A percentile compares a stretch with the other conserved stretches of the same genome.
Evolutionary conservation across 768 basidiomycete species (phyloP).

Genomic region (Tricholoma furcatifolium): DNA sequence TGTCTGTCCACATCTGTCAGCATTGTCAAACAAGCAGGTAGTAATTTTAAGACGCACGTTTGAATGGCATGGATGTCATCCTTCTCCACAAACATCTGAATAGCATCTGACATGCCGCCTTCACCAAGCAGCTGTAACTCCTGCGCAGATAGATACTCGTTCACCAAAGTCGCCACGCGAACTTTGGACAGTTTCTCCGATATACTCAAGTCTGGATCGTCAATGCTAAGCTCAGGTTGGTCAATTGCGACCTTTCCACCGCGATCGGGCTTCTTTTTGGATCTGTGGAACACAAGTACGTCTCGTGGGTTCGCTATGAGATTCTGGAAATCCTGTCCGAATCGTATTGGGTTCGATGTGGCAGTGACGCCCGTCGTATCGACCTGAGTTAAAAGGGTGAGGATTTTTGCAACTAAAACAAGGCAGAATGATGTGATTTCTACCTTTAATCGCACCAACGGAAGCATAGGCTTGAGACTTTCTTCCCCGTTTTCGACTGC

Average conservation of each 20-base stretch:
- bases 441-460: constrained; percentile 84
- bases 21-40: background rate
- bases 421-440: background rate
- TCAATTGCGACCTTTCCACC: constrained; percentile 65
- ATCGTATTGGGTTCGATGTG: constrained; percentile 94
- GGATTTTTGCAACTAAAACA: background rate
- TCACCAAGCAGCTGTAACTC: constrained; percentile 91
- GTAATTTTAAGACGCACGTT: constrained; percentile 47
- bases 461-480: constrained; percentile 70
- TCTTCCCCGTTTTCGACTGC: constrained; percentile 64
- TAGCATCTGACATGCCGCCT: constrained; percentile 89
- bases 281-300: constrained; percentile 85
- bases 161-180: constrained; percentile 85
- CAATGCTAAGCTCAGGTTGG: constrained; percentile 78
- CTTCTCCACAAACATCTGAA: constrained; percentile 95
- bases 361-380: constrained; percentile 89
- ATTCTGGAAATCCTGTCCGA: constrained; percentile 93
- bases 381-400: constrained; percentile 46
- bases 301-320: constrained; percentile 93
- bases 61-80: constrained; percentile 93
- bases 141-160: constrained; percentile 90
- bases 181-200: constrained; percentile 80
- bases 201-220: constrained; percentile 64
- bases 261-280: constrained; percentile 59
- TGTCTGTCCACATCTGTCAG: constrained; percentile 45